Conservation (phyloP, 2,329 filamentous ascomycete genomes). For the Aspergillus fischeri region DNA sequence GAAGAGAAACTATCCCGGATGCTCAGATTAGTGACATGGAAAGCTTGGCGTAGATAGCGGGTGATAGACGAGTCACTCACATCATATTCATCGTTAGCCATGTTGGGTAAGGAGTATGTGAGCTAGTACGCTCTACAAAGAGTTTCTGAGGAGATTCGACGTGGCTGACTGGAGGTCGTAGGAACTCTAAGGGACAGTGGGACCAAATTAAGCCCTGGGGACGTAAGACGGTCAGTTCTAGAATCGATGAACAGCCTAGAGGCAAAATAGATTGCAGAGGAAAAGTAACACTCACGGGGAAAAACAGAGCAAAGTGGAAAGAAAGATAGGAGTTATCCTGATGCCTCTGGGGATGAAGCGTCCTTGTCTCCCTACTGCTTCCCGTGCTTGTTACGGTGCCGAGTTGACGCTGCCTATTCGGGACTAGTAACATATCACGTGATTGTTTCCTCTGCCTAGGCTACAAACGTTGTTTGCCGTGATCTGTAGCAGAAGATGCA, state of each 20-base stretch:
- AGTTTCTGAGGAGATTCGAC: slow-evolving; percentile 18
- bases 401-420: slow-evolving; percentile 14
- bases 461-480: not conserved
- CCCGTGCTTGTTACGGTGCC: slow-evolving; percentile 16
- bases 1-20: slow-evolving; percentile 78
- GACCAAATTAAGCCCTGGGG: slow-evolving; percentile 12
- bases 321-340: slow-evolving; percentile 22
- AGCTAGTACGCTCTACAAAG: slow-evolving; percentile 20
- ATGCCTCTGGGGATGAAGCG: slow-evolving; percentile 6
- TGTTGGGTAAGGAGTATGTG: slow-evolving; percentile 42
- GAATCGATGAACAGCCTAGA: not conserved
- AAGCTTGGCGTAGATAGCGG: not conserved
- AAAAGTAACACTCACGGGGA: not conserved
- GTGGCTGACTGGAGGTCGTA: slow-evolving; percentile 19
- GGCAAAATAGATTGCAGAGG: not conserved
- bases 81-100: slow-evolving; percentile 99
- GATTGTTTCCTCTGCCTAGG: not conserved
- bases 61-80: slow-evolving; percentile 53
- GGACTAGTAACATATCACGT: slow-evolving; percentile 19
- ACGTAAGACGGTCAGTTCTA: slow-evolving; percentile 10
- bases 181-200: slow-evolving; percentile 6
- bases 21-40: slow-evolving; percentile 14
- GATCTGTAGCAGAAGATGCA: not conserved
- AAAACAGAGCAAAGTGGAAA: slow-evolving; percentile 8
- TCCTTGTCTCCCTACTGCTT: slow-evolving; percentile 10